A percentile compares a stretch with the other conserved stretches of the same genome.
phyloP scores from a whole-genome alignment of 2,329 filamentous ascomycete genomes.

The Penicillium sp. region DNA sequence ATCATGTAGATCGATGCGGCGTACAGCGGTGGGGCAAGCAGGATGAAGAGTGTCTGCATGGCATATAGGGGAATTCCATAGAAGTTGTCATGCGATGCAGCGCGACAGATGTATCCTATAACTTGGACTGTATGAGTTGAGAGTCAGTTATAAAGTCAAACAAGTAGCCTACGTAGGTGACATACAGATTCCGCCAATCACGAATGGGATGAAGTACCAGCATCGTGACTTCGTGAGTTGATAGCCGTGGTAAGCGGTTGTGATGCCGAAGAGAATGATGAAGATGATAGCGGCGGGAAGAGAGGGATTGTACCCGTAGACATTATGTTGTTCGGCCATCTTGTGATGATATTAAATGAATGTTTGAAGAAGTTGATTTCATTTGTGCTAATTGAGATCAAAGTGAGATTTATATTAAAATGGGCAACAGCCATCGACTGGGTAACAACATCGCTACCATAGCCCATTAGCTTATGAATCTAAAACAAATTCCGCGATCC shows the following conservation, averaged over 20 bases:
- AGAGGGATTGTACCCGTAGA: slow-evolving; percentile 47
- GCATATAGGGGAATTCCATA: slow-evolving; percentile 28
- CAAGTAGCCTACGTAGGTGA: background rate
- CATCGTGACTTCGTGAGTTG: slow-evolving; percentile 44
- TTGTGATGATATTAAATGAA: background rate
- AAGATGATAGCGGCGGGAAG: slow-evolving; percentile 49
- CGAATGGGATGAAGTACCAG: slow-evolving; percentile 49
- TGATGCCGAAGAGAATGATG: slow-evolving; percentile 44
- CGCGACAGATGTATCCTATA: slow-evolving; percentile 31
- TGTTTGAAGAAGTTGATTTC: no score
- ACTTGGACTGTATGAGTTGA: slow-evolving; percentile 44
- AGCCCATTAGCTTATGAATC: background rate
- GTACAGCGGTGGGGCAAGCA: slow-evolving; percentile 43
- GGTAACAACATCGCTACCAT: background rate
- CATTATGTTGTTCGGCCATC: slow-evolving; percentile 16
- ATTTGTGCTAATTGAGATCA: background rate
- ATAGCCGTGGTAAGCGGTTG: slow-evolving; percentile 44
- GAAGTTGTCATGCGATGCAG: slow-evolving; percentile 26
- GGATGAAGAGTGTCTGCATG: slow-evolving; percentile 34
- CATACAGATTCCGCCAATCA: slow-evolving; percentile 41
- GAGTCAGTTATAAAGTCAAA: background rate
- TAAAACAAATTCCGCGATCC: background rate
- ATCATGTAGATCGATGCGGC: slow-evolving; percentile 42
- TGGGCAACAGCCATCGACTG: background rate
- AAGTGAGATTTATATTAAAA: background rate